Base-by-base conservation (phyloP, 306 rosid genomes). In the Citrullus mucosospermus region DNA sequence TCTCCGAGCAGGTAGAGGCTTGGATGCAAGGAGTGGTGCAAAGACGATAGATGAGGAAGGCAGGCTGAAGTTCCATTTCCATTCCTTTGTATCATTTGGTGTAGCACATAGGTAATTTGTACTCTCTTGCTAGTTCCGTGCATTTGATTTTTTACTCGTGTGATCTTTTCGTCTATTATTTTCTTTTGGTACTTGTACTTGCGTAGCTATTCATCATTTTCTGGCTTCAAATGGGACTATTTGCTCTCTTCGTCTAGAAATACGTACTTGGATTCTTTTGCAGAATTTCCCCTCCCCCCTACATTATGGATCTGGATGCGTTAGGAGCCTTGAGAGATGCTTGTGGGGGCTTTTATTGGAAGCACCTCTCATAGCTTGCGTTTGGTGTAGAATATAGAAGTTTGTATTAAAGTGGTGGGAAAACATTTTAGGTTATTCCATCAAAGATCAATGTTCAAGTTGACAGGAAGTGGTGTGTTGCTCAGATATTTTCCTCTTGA, bases 21-120 rank as follows among this genome's bases (percentile, higher is more conserved):
- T 80, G 86, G 99, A 96, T 79, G 98, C 99, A 69, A 90, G 56
- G 86, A 95, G 89, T 75, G 95, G 99, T 62, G 99, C 99, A 48
- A 96, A 87, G 87, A 83, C 86, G 14, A 90, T 85, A 82, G 99
- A 92, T 84, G 93, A 82, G 78, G 92, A 86, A 77, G 99, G 99
- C 87, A 91, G 99, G 81, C 96, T 96, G 76, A 91, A 96, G 90
- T 96, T 88, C 84, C 87, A 87, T 78, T 92, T 90, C 84, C 99
- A 96, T 86, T 96, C 99, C 75, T 96, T 96, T 79, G 99, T 96
- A 77, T 96, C 98, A 53, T 91, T 88, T 87, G 90, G 86, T 85
- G 90, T 90, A 58, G 99, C 99, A 11, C 77, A 92, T 66, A 95
- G 97, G 99, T 95, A 91, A 81, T 20, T 79, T 25, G 12, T 39